Evolutionary conservation across 257 asterid species (phyloP), one percentile per base, ranked within the genome.

Genomic region (Lithospermum erythrorhizon): DNA sequence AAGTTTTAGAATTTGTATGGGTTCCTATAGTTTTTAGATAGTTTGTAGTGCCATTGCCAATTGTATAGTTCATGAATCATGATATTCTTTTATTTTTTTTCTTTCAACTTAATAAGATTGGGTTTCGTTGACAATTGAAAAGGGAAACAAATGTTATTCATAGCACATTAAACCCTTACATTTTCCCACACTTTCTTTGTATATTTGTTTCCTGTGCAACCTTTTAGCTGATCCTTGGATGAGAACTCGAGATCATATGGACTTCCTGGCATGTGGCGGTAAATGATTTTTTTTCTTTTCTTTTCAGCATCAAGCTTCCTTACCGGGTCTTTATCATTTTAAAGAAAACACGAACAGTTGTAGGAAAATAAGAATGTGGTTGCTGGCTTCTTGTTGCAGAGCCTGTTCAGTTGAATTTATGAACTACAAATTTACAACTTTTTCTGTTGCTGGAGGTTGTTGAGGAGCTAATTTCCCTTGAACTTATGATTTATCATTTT

Each of bases 401-500:
- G 18, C 49, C 18, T 11, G 13, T 41, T 11, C 49, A 41, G 49
- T 41, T 2, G 49, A 41, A 41, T 41, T 41, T 41, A 41, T 41
- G 49, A 41, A 41, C 14, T 41, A 41, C 4, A n/a, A n/a, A n/a
- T n/a, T n/a, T n/a, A n/a, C 17, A 3, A 41, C 49, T 41, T 11
- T 41, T 41, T 35, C 15, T 3, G 13, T 41, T 41, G 49, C 49
- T 41, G 18, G 49, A 41, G 15, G 49, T 41, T 41, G 18, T 41
- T 14, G 18, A 41, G 5, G 49, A 41, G 49, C 49, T 11, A 41
- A 41, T 41, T n/a, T 41, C 18, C 18, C 20, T 7, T 53, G 57
- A 22, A 53, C 57, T 53, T n/a, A n/a, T 3, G 27, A 18, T 13
- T 14, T 56, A 24, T 56, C 70, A 37, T 61, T 75, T 71, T 74